Evolutionary conservation across 2,329 filamentous ascomycete species (phyloP).

Genomic region (Fusarium domesticum): DNA sequence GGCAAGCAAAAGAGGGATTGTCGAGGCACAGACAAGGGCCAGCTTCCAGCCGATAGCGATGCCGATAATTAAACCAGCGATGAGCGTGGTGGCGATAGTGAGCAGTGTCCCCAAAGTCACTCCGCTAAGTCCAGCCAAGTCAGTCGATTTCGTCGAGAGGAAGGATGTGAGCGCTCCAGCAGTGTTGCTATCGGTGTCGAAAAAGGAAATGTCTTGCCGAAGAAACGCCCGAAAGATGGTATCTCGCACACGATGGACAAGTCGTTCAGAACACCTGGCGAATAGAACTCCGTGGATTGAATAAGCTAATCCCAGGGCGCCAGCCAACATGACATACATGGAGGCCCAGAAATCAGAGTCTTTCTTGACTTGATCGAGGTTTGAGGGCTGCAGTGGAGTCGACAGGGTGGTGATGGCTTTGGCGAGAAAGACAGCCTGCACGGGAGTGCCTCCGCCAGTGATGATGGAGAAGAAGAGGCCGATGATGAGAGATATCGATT

Average conservation of each 20-base stretch:
- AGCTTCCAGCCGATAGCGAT: slow-evolving; percentile 42
- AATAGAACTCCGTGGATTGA: slow-evolving; percentile 12
- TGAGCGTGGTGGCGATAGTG: slow-evolving; percentile 2
- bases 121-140: slow-evolving; percentile 11
- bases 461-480: slow-evolving; percentile 13
- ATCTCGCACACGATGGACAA: slow-evolving; percentile 7
- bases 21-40: slow-evolving; percentile 41
- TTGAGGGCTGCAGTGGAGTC: slow-evolving; percentile 13
- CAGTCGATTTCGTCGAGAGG: slow-evolving; percentile 11
- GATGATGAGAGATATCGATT: neutral
- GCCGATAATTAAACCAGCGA: slow-evolving; percentile 5
- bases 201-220: slow-evolving; percentile 41
- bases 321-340: slow-evolving; percentile 48
- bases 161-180: slow-evolving; percentile 24
- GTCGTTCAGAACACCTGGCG: slow-evolving; percentile 20
- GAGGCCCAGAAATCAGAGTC: slow-evolving; percentile 44
- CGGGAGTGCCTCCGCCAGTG: slow-evolving; percentile 28
- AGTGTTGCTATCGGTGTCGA: slow-evolving; percentile 22
- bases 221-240: slow-evolving; percentile 10
- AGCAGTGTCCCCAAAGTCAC: slow-evolving; percentile 10
- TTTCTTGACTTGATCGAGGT: slow-evolving; percentile 1
- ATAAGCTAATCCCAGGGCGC: slow-evolving; percentile 37
- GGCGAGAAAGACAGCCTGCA: slow-evolving; percentile 30
- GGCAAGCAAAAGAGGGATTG: slow-evolving; percentile 38
- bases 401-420: slow-evolving; percentile 17